These are phyloP conservation scores for Aphanocladium album DNA, from an alignment of 2,329 filamentous ascomycete genomes.

Conservation along the genomic window DNA sequence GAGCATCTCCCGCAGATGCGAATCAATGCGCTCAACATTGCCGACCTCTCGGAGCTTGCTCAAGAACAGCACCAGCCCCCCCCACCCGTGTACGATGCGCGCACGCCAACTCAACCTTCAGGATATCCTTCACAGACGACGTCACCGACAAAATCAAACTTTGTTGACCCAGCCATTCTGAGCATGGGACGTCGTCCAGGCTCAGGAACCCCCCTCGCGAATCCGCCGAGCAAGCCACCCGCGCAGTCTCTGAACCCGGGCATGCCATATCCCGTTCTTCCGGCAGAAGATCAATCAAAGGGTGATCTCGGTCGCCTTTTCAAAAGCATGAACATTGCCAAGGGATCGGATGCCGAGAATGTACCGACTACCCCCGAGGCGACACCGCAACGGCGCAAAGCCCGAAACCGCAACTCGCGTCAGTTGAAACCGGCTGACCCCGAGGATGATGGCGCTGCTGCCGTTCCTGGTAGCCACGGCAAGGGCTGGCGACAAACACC, in stretches of 20 bases:
- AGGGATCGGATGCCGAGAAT: conserved; percentile 18
- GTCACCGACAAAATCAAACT: conserved; percentile 44
- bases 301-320: conserved; percentile 9
- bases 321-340: conserved; percentile 21
- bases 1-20: conserved; percentile 38
- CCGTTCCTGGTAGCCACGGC: conserved; percentile 30
- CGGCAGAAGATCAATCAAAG: background rate
- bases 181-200: conserved; percentile 52
- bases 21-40: conserved; percentile 41
- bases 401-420: conserved; percentile 28
- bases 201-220: conserved; percentile 21
- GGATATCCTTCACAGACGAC: conserved; percentile 21
- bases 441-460: conserved; percentile 22
- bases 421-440: conserved; percentile 24
- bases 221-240: conserved; percentile 24
- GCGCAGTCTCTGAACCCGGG: conserved; percentile 22
- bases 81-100: conserved; percentile 22
- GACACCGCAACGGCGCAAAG: conserved; percentile 28
- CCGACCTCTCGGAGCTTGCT: conserved; percentile 39
- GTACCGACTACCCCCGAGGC: conserved; percentile 18
- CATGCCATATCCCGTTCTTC: background rate
- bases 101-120: conserved; percentile 17
- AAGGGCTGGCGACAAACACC: conserved; percentile 58
- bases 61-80: conserved; percentile 24
- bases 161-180: conserved; percentile 79